Evolutionary conservation across 2,329 filamentous ascomycete genomes (phyloP).

Genomic region (Pseudovirgaria hyperparasitica): DNA sequence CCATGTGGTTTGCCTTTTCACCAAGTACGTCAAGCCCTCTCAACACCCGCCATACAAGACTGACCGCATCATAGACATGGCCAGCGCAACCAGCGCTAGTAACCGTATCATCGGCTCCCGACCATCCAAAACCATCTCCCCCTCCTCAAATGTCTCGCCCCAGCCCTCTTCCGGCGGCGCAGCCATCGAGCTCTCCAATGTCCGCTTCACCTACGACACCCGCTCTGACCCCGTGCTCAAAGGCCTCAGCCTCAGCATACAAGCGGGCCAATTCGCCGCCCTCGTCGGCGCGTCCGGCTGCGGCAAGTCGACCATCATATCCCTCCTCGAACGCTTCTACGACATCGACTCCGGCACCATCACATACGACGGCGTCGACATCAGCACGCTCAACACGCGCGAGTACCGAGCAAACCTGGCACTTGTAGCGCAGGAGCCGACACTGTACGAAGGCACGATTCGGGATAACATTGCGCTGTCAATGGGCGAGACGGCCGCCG

Average conservation of each 20-base stretch:
- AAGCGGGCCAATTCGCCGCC: conserved; percentile 55
- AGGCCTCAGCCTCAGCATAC: conserved; percentile 33
- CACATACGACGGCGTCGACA: conserved; percentile 33
- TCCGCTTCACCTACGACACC: conserved; percentile 90
- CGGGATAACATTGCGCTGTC: conserved; percentile 25
- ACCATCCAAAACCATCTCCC: conserved; percentile 6
- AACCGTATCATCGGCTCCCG: conserved; percentile 25
- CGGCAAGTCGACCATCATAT: conserved; percentile 61
- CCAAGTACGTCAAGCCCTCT: conserved; percentile 24
- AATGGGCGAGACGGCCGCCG: conserved; percentile 13
- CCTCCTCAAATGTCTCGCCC: conserved; percentile 1
- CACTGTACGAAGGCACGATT: conserved; percentile 32
- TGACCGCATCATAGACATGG: conserved; percentile 13
- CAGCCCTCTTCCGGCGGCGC: conserved; percentile 10
- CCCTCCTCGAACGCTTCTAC: conserved; percentile 53
- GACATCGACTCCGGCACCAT: conserved; percentile 52
- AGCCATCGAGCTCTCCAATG: conserved; percentile 72
- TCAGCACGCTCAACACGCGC: conserved; percentile 20
- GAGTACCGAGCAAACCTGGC: conserved; percentile 29
- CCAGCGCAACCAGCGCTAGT: conserved; percentile 21
- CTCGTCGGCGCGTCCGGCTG: conserved; percentile 59
- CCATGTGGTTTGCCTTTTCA: conserved; percentile 31
- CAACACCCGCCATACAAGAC: conserved; percentile 1
- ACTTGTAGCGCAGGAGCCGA: conserved; percentile 34
- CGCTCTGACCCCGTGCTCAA: conserved; percentile 58